A percentile compares a stretch with the other conserved stretches of the same genome.
phyloP scores from a whole-genome alignment of 768 basidiomycete genomes.

The Leccinum boreale region DNA sequence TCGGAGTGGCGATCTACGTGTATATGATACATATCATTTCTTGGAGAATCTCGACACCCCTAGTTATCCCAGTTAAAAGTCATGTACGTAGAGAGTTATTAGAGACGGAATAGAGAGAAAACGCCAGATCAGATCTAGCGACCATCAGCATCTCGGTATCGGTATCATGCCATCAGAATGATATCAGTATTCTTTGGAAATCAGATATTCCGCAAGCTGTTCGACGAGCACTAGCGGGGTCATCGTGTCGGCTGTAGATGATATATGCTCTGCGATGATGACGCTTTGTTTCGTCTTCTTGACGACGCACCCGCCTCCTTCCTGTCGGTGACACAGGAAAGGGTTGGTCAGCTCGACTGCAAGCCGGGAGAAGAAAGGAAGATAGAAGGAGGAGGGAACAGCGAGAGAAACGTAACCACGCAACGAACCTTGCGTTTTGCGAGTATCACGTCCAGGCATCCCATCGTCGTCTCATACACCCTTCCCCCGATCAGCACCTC shows the following conservation, averaged over 20 bases:
- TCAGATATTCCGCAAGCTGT: constrained; percentile 22
- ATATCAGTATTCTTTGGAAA: constrained; percentile 20
- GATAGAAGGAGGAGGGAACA: too few relatives aligned
- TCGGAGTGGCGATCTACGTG: neutral
- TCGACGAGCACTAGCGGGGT: constrained; percentile 17
- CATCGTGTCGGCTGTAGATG: constrained; percentile 4
- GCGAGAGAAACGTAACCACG: neutral
- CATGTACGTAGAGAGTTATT: neutral
- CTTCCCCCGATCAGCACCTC: constrained; percentile 24
- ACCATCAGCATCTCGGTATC: neutral
- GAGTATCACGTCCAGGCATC: constrained; percentile 24
- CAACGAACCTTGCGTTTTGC: constrained; percentile 19
- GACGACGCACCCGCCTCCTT: constrained; percentile 24
- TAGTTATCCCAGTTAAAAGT: neutral
- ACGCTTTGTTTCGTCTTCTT: constrained; percentile 26
- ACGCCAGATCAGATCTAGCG: neutral
- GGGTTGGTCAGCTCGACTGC: neutral
- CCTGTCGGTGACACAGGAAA: neutral
- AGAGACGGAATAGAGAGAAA: neutral
- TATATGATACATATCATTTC: neutral
- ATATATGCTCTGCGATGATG: constrained; percentile 23
- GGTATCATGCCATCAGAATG: neutral
- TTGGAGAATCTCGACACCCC: neutral
- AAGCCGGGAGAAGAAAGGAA: neutral
- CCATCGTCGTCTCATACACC: constrained; percentile 26